Base-by-base conservation (phyloP, 1,139 yeast genomes). In the Nakaseomyces glabratus region DNA sequence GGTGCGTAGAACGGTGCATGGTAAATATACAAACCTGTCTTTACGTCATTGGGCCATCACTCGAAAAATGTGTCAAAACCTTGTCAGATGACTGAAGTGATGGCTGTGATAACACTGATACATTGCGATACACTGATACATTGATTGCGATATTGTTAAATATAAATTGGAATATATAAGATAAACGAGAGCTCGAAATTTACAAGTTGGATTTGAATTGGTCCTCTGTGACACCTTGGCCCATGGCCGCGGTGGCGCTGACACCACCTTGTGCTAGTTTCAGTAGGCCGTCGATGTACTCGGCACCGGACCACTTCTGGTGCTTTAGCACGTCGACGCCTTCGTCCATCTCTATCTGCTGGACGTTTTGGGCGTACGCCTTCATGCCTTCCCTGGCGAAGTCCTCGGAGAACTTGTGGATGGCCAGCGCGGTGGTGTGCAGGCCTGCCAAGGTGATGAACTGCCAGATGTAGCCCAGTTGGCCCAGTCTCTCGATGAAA, bases 231-330 rank as follows among this genome's bases (percentile, higher is more conserved):
- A 88, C 97, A 69, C 97, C 97, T 45, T 80, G 81, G 58, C 97
- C 97, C 97, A 88, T 88, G 39, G 97, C 97, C 48, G 96, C 94
- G 36, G 97, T 90, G 17, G 95, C 81, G 36, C 90, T 71, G 41
- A 88, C 82, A 66, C 98, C 98, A 55, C 97, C 97, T 41, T 93
- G 79, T 32, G 86, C 93, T 68, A 86, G 71, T 63, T 79, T 85
- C 62, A 88, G 76, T 54, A 88, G 70, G 43, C 85, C 81, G 62
- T 88, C 98, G 58, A 90, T 81, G 68, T 86, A 90, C 63, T 84
- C 95, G 26, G 98, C 98, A 59, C 98, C 98, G 33, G 96, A 85
- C 98, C 98, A 88, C 65, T 88, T 85, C 66, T 88, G 98, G 66
- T 88, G 98, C 71, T 86, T 88, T 46, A 88, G 93, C 42, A 88